These are phyloP conservation scores for Fusarium guadeloupense DNA, from an alignment of 2,329 filamentous ascomycete species.

Conservation along the genomic window DNA sequence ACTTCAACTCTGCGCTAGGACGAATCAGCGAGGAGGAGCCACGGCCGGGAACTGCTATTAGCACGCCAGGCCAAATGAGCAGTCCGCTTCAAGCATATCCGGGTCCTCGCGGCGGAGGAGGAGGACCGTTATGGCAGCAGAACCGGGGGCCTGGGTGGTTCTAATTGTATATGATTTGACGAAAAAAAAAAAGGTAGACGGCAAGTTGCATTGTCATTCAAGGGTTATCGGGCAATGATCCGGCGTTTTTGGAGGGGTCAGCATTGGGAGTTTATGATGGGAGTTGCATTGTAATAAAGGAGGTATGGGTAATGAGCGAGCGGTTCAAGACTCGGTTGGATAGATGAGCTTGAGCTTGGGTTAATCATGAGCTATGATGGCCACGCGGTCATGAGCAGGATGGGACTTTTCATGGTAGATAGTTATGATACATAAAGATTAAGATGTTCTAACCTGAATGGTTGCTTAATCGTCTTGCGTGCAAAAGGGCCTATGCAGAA, in stretches of 20 bases:
- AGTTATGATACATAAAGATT: constrained; percentile 23
- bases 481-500: neutral
- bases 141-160: constrained; percentile 59
- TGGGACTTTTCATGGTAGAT: constrained; percentile 22
- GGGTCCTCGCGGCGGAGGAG: constrained; percentile 41
- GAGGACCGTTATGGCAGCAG: constrained; percentile 64
- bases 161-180: constrained; percentile 45
- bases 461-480: neutral
- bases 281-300: constrained; percentile 25
- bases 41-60: constrained; percentile 35
- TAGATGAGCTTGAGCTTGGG: constrained; percentile 12
- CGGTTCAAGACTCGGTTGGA: constrained; percentile 4
- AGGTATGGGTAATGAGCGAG: constrained; percentile 8
- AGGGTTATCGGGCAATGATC: constrained; percentile 3
- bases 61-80: constrained; percentile 30
- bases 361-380: constrained; percentile 30
- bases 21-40: constrained; percentile 46
- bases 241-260: constrained; percentile 7
- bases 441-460: neutral
- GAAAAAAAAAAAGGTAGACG: constrained; percentile 6
- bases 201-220: neutral
- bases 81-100: constrained; percentile 35
- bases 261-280: constrained; percentile 30
- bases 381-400: constrained; percentile 24
- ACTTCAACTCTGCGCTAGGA: constrained; percentile 55